A percentile compares a stretch with the other conserved stretches of the same genome.
Evolutionary conservation across 2,329 filamentous ascomycete species (phyloP).

Genomic region (Aspergillus quadricinctus): DNA sequence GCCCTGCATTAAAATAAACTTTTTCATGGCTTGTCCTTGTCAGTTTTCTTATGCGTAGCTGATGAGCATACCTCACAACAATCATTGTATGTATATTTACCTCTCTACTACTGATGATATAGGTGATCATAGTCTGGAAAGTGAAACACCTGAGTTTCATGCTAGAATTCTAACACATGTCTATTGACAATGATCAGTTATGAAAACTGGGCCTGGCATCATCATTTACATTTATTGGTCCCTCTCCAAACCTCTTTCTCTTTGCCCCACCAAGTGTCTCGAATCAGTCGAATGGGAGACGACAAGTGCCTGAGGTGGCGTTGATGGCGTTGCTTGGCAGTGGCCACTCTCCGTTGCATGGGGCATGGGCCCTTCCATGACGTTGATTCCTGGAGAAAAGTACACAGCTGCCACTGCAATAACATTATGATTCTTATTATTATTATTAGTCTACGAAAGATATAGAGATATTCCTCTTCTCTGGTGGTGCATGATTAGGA

Average conservation of each 20-base stretch:
- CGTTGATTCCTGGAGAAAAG: not conserved
- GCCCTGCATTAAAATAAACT: not conserved
- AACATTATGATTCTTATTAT: no score
- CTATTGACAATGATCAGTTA: not conserved
- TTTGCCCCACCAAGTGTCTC: not conserved
- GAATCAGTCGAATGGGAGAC: not conserved
- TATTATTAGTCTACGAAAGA: not conserved
- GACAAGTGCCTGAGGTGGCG: constrained; percentile 4
- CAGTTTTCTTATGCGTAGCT: not conserved
- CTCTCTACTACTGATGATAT: not conserved
- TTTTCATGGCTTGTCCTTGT: not conserved
- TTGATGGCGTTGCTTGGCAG: constrained; percentile 10
- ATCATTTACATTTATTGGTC: no score
- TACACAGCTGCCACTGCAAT: not conserved
- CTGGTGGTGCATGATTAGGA: not conserved
- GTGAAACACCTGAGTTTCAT: not conserved
- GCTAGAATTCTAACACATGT: not conserved
- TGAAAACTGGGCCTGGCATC: not conserved
- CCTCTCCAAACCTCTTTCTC: no score
- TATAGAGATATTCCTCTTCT: not conserved
- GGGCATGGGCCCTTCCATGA: not conserved
- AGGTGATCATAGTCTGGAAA: not conserved
- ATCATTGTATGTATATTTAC: no score
- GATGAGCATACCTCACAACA: no score
- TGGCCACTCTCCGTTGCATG: not conserved